Percentiles rank a stretch among this genome's conserved stretches.
Evolutionary conservation across 352 stramenopile genomes (phyloP).

Genomic region (Phytophthora sojae): DNA sequence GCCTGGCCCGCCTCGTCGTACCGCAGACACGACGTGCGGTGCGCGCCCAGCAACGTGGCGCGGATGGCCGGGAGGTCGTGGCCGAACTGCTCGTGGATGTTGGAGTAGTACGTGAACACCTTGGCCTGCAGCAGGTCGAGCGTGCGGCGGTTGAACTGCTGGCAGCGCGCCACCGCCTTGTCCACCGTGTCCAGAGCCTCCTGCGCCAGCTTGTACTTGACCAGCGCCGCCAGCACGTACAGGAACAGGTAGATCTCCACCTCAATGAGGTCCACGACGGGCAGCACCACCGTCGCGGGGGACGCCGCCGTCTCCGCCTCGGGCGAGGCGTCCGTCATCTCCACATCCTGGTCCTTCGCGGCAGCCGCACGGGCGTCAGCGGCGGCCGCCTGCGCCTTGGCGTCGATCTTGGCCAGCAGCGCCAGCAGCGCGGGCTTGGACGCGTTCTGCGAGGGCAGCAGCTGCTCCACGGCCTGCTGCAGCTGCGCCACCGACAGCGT

Average conservation of each 20-base stretch:
- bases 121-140: constrained; percentile 84
- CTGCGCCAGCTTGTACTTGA: constrained; percentile 72
- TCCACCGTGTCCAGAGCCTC: constrained; percentile 67
- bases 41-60: constrained; percentile 73
- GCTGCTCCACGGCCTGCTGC: constrained; percentile 60
- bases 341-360: constrained; percentile 48
- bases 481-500: constrained; percentile 73
- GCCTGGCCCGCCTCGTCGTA: constrained; percentile 93
- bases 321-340: constrained; percentile 61
- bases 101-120: constrained; percentile 80
- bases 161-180: constrained; percentile 63
- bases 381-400: constrained; percentile 37
- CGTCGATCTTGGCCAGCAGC: constrained; percentile 58
- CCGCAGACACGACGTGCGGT: constrained; percentile 89
- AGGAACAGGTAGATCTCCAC: constrained; percentile 89
- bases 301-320: constrained; percentile 34
- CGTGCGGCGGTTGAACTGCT: constrained; percentile 85
- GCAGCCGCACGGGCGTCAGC: constrained; percentile 11
- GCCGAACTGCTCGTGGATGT: constrained; percentile 74
- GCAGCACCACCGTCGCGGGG: constrained; percentile 40
- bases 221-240: constrained; percentile 73
- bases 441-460: constrained; percentile 69
- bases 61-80: constrained; percentile 69
- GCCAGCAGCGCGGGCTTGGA: constrained; percentile 63
- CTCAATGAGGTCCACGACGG: constrained; percentile 80